phyloP scores from a whole-genome alignment of 306 rosid species.

The Trifolium subterraneum region DNA sequence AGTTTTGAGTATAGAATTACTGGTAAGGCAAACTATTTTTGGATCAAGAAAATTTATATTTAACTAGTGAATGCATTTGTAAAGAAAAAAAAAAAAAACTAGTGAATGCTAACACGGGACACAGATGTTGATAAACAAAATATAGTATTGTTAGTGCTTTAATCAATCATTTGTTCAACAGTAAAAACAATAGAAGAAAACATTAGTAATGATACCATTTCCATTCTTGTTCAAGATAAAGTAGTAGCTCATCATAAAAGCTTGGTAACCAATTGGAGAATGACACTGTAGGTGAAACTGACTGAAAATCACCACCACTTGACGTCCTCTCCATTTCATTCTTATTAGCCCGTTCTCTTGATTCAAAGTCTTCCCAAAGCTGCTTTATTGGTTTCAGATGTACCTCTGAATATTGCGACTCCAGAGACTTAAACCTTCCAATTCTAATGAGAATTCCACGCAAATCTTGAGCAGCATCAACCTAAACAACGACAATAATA shows the following conservation, averaged over 20 bases:
- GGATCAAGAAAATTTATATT: conserved; percentile 28
- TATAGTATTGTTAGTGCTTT: not conserved
- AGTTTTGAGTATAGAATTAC: conserved; percentile 5
- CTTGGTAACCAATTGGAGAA: conserved; percentile 88
- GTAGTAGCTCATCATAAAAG: conserved; percentile 94
- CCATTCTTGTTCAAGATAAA: conserved; percentile 99
- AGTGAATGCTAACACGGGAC: not conserved
- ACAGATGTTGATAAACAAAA: not conserved
- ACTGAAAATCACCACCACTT: conserved; percentile 56
- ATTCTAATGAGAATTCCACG: conserved; percentile 91
- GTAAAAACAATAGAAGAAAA: conserved; percentile 35
- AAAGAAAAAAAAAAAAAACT: no score
- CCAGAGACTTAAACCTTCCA: conserved; percentile 96
- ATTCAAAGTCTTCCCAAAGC: conserved; percentile 92
- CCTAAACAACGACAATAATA: conserved; percentile 56
- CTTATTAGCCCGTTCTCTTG: conserved; percentile 64
- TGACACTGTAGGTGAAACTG: conserved; percentile 57
- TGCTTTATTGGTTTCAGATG: conserved; percentile 88
- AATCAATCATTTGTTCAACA: conserved; percentile 20
- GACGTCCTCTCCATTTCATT: conserved; percentile 63
- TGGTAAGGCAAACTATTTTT: conserved; percentile 23
- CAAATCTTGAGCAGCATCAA: conserved; percentile 86
- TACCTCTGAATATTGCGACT: conserved; percentile 86
- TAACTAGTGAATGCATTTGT: not conserved
- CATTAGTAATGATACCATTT: conserved; percentile 69